A percentile compares a stretch with the other conserved stretches of the same genome.
Conservation (phyloP, 768 basidiomycete species). For the Tylopilus sp. region DNA sequence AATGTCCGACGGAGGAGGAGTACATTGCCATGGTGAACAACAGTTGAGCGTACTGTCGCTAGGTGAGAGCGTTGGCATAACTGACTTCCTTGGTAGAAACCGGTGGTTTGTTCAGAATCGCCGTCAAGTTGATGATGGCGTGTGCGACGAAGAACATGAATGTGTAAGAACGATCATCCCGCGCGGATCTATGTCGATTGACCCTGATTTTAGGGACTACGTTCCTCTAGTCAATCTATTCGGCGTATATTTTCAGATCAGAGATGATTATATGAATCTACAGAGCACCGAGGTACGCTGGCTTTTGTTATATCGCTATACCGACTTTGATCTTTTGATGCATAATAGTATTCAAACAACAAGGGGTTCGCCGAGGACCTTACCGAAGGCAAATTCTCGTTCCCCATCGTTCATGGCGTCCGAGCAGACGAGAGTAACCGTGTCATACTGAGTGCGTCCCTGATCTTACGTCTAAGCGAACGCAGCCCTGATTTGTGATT, state of each 20-base stretch:
- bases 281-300: slow-evolving; percentile 73
- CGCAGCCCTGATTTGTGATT: not conserved
- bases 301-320: not conserved
- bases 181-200: not conserved
- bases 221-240: slow-evolving; percentile 92
- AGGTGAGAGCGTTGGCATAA: slow-evolving; percentile 49
- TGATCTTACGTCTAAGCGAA: not conserved
- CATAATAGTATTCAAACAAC: slow-evolving; percentile 57
- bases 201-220: slow-evolving; percentile 58
- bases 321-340: not conserved
- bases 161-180: slow-evolving; percentile 40
- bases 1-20: slow-evolving; percentile 91
- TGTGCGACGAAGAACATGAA: slow-evolving; percentile 60
- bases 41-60: slow-evolving; percentile 58
- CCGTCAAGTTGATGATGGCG: slow-evolving; percentile 96
- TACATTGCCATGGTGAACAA: slow-evolving; percentile 96
- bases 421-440: slow-evolving; percentile 75
- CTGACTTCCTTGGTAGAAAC: slow-evolving; percentile 60
- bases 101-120: slow-evolving; percentile 87
- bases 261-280: slow-evolving; percentile 97
- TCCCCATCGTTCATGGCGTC: slow-evolving; percentile 76
- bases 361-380: slow-evolving; percentile 72
- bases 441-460: slow-evolving; percentile 73
- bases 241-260: slow-evolving; percentile 92
- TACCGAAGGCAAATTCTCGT: slow-evolving; percentile 80